Percentiles rank a stretch among this genome's conserved stretches.
These are phyloP conservation scores for Saccharomycopsis sp. DNA, from an alignment of 805 yeast genomes.

Conservation along the genomic window DNA sequence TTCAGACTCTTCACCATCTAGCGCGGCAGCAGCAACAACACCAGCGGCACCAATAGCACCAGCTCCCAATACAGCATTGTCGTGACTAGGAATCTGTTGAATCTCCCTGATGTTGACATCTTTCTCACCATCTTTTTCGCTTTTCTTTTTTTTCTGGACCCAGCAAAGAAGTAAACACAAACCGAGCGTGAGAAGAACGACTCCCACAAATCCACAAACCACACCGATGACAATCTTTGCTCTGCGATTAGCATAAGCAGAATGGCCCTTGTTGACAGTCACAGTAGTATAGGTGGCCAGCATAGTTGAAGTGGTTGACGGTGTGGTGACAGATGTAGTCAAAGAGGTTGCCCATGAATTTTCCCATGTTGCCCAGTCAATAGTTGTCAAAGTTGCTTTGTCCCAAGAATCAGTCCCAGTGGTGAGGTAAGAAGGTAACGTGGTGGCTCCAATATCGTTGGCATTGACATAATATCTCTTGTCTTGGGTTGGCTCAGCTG, in stretches of 20 bases:
- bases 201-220: slow-evolving; percentile 18
- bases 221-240: slow-evolving; percentile 19
- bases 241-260: background rate
- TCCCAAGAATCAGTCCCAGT: slow-evolving; percentile 20
- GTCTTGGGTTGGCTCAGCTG: background rate
- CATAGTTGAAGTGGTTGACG: slow-evolving; percentile 2
- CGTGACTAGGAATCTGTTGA: slow-evolving; percentile 1
- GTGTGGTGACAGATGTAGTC: slow-evolving; percentile 2
- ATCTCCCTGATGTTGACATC: slow-evolving; percentile 10
- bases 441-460: slow-evolving; percentile 15
- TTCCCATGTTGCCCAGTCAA: slow-evolving; percentile 20
- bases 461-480: slow-evolving; percentile 19
- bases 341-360: slow-evolving; percentile 8
- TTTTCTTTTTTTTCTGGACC: slow-evolving; percentile 11
- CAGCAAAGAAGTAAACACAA: slow-evolving; percentile 13
- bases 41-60: slow-evolving; percentile 16
- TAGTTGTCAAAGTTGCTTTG: slow-evolving; percentile 19
- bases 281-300: background rate
- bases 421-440: slow-evolving; percentile 20
- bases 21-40: slow-evolving; percentile 17
- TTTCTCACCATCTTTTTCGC: slow-evolving; percentile 14
- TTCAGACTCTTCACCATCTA: slow-evolving; percentile 6
- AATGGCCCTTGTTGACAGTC: background rate
- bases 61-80: background rate
- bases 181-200: slow-evolving; percentile 4